Percentiles rank a stretch among this genome's conserved stretches.
Evolutionary conservation across 2,329 filamentous ascomycete genomes (phyloP).

Genomic region (Neocucurbitaria cava): DNA sequence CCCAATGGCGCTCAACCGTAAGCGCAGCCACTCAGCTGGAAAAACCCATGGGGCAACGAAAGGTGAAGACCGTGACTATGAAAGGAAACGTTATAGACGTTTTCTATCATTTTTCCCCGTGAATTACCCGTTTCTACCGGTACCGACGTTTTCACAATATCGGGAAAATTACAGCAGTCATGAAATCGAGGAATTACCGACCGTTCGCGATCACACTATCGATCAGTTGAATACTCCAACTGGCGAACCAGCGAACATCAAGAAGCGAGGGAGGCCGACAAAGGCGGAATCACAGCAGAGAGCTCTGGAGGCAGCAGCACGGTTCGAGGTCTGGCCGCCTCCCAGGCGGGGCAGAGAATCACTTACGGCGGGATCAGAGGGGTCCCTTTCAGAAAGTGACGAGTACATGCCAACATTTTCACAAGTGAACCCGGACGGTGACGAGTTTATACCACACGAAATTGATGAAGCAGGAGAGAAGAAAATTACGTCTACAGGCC

Average conservation of each 20-base stretch:
- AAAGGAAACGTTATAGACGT: no score
- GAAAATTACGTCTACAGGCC: constrained; percentile 85
- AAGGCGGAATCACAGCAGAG: constrained; percentile 56
- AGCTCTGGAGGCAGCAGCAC: constrained; percentile 49
- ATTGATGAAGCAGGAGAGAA: constrained; percentile 92
- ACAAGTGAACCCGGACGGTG: constrained; percentile 81
- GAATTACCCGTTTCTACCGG: no score
- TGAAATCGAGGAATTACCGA: constrained; percentile 96
- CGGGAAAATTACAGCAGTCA: no score
- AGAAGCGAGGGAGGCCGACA: constrained; percentile 57
- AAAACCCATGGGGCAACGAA: no score
- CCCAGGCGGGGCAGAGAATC: constrained; percentile 44
- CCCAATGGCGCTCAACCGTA: no score
- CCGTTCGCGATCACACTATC: constrained; percentile 95
- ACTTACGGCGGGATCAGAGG: constrained; percentile 34
- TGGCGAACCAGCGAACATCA: constrained; percentile 51
- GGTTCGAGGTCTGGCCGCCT: constrained; percentile 49
- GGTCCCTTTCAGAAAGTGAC: constrained; percentile 31
- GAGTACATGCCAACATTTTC: no score
- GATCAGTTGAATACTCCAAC: constrained; percentile 76
- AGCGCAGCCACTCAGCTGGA: no score
- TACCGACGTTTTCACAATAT: no score
- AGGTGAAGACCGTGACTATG: no score
- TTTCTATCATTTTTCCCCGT: no score
- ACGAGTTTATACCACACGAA: constrained; percentile 95